Evolutionary conservation across 2,329 filamentous ascomycete species (phyloP).

Genomic region (Biscogniauxia sp.): DNA sequence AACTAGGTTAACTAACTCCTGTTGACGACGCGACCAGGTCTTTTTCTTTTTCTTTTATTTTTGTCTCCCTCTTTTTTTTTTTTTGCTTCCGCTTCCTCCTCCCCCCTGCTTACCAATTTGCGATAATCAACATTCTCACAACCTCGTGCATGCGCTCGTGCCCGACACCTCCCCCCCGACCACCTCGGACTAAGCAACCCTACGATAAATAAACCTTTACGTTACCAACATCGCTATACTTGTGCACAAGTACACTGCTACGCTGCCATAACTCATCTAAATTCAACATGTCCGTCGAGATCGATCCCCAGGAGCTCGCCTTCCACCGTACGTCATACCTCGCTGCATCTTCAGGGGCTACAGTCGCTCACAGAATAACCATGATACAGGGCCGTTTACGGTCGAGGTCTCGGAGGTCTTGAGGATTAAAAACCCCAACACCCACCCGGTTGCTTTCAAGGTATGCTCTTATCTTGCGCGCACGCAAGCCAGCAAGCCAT

Average conservation of each 20-base stretch:
- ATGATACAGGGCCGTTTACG: slow-evolving; percentile 60
- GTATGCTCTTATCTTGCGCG: slow-evolving; percentile 39
- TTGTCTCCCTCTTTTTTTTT: no score
- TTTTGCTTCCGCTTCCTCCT: not conserved
- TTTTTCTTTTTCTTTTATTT: not conserved
- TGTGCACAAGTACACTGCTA: not conserved
- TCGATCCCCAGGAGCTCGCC: slow-evolving; percentile 85
- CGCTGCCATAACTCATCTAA: slow-evolving; percentile 11
- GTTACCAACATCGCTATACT: not conserved
- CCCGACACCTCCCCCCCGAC: not conserved
- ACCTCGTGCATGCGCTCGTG: not conserved
- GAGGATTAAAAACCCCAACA: slow-evolving; percentile 63
- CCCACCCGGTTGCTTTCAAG: slow-evolving; percentile 67
- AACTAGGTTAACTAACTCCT: not conserved
- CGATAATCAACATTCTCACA: not conserved
- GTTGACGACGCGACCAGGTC: not conserved
- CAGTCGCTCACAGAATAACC: slow-evolving; percentile 17
- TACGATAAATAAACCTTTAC: not conserved
- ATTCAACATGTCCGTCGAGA: slow-evolving; percentile 84
- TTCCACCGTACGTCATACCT: slow-evolving; percentile 73
- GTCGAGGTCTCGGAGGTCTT: slow-evolving; percentile 63
- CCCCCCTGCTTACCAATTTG: not conserved
- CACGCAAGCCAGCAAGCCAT: not conserved
- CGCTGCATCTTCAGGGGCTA: not conserved
- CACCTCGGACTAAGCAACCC: not conserved